Evolutionary conservation across 75 land plant species (phyloP), one percentile per base, ranked within the genome.

Genomic region (Sequoiadendron giganteum): DNA sequence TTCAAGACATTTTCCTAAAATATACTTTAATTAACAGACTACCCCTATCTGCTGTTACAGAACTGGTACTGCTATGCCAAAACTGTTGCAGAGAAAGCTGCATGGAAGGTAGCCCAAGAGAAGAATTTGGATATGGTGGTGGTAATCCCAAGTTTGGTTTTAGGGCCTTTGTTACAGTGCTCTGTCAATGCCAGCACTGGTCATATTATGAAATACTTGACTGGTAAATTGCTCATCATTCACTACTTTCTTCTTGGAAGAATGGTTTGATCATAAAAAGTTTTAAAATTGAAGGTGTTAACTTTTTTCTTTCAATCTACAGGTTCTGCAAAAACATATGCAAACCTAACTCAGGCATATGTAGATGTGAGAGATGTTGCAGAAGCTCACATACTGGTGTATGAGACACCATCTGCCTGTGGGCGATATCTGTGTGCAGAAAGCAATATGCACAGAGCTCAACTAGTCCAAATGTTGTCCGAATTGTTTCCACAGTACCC

Each of bases 91-190:
- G 43, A 42, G 43, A 42, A 42, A 42, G 43, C 43, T 42, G 43
- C 43, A 42, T 42, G 93, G 93, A 89, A 91, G 49, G 38, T 61
- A 18, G 90, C 94, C 7, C 72, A 87, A 40, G 85, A 88, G 68
- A 89, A 68, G 42, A 84, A 89, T 85, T 15, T 93, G 32, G 92
- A 93, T 36, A 47, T 94, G 81, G 92, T 93, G 76, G 88, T 89
- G 18, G 79, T 94, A 40, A 89, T 85, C 79, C 95, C 95, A 10
- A 86, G 83, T 6, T 45, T 93, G 19, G 92, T 93, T 30, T 30
- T 94, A 15, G 95, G 95, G 45, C 92, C 94, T 8, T 83, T 94
- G 84, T 85, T 94, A 86, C 95, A 93, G 86, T 32, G 87, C 40
- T 81, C 87, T 2, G 25, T 94, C 25, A 94, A 93, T 85, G 94